Percentiles rank a stretch among this genome's conserved stretches.
phyloP scores from a whole-genome alignment of 768 basidiomycete species.

The Russula sp. region DNA sequence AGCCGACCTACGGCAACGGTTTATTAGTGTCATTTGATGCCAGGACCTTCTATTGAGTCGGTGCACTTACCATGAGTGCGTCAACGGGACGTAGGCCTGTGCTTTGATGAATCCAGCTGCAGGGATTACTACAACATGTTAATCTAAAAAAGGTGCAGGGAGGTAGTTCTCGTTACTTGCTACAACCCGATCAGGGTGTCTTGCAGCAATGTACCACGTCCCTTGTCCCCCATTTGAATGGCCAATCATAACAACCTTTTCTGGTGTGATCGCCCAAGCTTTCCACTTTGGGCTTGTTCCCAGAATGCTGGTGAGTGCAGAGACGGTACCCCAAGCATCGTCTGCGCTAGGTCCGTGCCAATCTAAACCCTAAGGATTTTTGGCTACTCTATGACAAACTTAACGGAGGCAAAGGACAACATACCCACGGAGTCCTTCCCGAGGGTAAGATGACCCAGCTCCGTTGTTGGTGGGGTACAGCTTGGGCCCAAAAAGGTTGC shows the following conservation, averaged over 20 bases:
- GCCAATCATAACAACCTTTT: conserved; percentile 62
- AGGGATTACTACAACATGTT: conserved; percentile 46
- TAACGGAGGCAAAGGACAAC: conserved; percentile 5
- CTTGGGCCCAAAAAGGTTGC: conserved; percentile 51
- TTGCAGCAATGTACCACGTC: conserved; percentile 68
- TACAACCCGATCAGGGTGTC: conserved; percentile 69
- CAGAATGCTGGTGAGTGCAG: conserved; percentile 47
- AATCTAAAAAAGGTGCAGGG: background rate
- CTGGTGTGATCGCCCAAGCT: conserved; percentile 32
- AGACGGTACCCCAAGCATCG: conserved; percentile 60
- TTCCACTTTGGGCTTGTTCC: conserved; percentile 32
- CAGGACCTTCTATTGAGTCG: background rate
- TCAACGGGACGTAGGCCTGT: conserved; percentile 74
- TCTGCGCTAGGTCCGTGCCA: conserved; percentile 82
- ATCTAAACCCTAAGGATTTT: conserved; percentile 60
- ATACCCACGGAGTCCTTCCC: conserved; percentile 81
- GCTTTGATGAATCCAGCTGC: conserved; percentile 84
- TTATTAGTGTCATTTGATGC: background rate
- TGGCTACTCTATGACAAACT: background rate
- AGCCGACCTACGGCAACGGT: conserved; percentile 37
- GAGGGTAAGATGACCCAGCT: conserved; percentile 79
- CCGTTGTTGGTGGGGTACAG: conserved; percentile 47
- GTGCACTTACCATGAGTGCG: conserved; percentile 45
- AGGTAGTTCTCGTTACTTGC: conserved; percentile 39
- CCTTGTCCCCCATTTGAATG: conserved; percentile 96